Percentiles rank a stretch among this genome's conserved stretches.
phyloP scores from a whole-genome alignment of 179 eudicot species.

The Camellia oleifera region DNA sequence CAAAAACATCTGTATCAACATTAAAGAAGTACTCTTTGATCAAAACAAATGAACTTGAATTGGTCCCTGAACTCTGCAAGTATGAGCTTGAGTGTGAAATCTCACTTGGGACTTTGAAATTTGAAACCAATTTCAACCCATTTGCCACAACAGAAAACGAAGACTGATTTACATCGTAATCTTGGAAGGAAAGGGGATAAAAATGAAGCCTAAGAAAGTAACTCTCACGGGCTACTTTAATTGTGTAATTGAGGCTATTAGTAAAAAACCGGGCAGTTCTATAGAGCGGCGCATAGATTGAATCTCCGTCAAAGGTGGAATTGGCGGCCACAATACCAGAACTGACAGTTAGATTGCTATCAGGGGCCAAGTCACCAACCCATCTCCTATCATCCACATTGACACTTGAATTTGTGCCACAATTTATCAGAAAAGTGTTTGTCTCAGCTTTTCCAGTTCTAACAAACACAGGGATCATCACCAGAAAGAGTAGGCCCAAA shows the following conservation, averaged over 20 bases:
- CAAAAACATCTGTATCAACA: slow-evolving; percentile 12
- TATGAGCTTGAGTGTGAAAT: slow-evolving; percentile 26
- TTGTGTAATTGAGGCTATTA: slow-evolving; percentile 30
- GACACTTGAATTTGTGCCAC: slow-evolving; percentile 39
- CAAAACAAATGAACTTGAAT: slow-evolving; percentile 25
- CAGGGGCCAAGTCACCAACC: slow-evolving; percentile 34
- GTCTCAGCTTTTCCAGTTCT: slow-evolving; percentile 24
- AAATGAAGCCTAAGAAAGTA: slow-evolving; percentile 41
- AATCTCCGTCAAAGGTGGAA: slow-evolving; percentile 18
- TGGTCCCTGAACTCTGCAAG: slow-evolving; percentile 24
- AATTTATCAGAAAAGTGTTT: slow-evolving; percentile 23
- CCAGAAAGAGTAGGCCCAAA: slow-evolving; percentile 16
- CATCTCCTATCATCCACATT: slow-evolving; percentile 41
- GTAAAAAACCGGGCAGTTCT: slow-evolving; percentile 33
- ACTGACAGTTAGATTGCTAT: slow-evolving; percentile 30
- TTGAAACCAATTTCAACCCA: slow-evolving; percentile 31
- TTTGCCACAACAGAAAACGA: slow-evolving; percentile 30
- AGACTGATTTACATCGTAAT: slow-evolving; percentile 28
- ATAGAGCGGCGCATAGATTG: slow-evolving; percentile 26
- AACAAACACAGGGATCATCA: slow-evolving; percentile 18
- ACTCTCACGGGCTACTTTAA: slow-evolving; percentile 23
- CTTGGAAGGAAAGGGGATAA: slow-evolving; percentile 25
- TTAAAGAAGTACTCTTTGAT: slow-evolving; percentile 38
- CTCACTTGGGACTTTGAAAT: slow-evolving; percentile 36
- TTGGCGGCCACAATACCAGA: slow-evolving; percentile 32